Percentiles rank a stretch among this genome's conserved stretches.
Evolutionary conservation across 1,284 basidiomycete species (phyloP).

Genomic region (Lentinula novae-zelandiae): DNA sequence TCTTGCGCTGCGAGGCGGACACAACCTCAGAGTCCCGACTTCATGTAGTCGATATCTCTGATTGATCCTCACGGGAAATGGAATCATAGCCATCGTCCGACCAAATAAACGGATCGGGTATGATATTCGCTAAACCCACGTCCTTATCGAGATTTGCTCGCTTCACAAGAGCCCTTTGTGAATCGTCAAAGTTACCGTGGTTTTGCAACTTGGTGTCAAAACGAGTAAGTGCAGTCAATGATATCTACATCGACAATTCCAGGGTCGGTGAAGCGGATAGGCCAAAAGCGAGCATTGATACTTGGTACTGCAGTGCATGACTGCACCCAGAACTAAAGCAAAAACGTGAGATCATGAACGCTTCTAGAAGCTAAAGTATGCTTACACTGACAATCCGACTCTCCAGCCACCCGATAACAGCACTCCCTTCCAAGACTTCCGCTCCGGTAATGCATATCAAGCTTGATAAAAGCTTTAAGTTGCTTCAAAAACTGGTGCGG

Average conservation of each 20-base stretch:
- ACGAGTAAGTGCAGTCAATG: constrained; percentile 8
- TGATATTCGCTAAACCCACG: constrained; percentile 7
- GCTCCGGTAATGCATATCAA: constrained; percentile 21
- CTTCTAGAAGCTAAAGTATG: neutral
- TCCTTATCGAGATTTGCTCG: constrained; percentile 3
- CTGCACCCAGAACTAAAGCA: constrained; percentile 19
- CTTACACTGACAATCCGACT: constrained; percentile 20
- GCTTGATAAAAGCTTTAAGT: constrained; percentile 16
- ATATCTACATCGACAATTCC: neutral
- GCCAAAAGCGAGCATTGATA: constrained; percentile 18
- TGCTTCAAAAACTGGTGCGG: constrained; percentile 14
- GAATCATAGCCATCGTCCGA: constrained; percentile 18
- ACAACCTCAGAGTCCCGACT: no score
- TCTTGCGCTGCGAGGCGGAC: neutral
- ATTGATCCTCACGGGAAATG: neutral
- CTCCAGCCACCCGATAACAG: constrained; percentile 20
- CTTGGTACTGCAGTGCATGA: constrained; percentile 14
- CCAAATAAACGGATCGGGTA: constrained; percentile 11
- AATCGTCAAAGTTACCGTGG: constrained; percentile 18
- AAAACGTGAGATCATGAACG: neutral
- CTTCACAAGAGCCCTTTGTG: constrained; percentile 10
- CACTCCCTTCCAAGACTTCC: constrained; percentile 17
- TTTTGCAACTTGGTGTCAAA: constrained; percentile 18
- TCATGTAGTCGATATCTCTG: neutral
- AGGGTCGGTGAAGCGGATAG: constrained; percentile 16